Evolutionary conservation across 352 stramenopile genomes (phyloP), one percentile per base, ranked within the genome.

Genomic region (Globisporangium canariense): DNA sequence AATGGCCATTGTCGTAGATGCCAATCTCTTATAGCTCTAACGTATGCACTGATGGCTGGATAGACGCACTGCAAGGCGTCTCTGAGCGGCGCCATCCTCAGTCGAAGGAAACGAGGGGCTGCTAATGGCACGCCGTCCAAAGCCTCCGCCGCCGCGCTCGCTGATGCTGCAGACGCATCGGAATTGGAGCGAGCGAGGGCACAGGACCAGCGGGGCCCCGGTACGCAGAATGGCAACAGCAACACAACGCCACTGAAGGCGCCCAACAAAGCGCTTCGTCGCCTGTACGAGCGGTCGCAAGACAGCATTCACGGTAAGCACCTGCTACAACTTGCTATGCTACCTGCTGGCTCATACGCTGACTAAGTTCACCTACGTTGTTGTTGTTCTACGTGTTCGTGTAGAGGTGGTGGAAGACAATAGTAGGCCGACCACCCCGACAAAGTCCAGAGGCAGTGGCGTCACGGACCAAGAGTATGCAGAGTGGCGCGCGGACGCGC

Each of bases 21-120:
- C 13, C 14, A 28, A 57, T 22, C 7, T 20, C 30, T 28, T 28
- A 46, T 22, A 11, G 40, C 50, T 49, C 14, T 46, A 20, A 51
- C 41, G 25, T 34, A 30, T 64, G 32, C 10, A 43, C 46, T 54
- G 62, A 18, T 11, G 50, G 43, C n/a, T 55, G 16, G 8, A 11
- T 38, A 87, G 78, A 25, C 62, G 1, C 69, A 81, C 47, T 87
- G 78, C 47, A 71, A 81, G 47, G 52, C 65, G 45, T 83, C 78
- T 11, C 62, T 87, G 53, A 76, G 67, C 55, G 74, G 76, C 5
- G 74, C 71, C 18, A 54, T 81, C 16, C 65, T 78, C 47, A 66
- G 74, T 64, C 67, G 75, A 46, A 73, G 67, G 45, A 84, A 76
- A 32, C 74, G 65, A 32, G 30, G 30, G 3, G 41, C 41, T 47